Evolutionary conservation across 116 monocot genomes (phyloP).

Genomic region (Trichopus zeylanicus): DNA sequence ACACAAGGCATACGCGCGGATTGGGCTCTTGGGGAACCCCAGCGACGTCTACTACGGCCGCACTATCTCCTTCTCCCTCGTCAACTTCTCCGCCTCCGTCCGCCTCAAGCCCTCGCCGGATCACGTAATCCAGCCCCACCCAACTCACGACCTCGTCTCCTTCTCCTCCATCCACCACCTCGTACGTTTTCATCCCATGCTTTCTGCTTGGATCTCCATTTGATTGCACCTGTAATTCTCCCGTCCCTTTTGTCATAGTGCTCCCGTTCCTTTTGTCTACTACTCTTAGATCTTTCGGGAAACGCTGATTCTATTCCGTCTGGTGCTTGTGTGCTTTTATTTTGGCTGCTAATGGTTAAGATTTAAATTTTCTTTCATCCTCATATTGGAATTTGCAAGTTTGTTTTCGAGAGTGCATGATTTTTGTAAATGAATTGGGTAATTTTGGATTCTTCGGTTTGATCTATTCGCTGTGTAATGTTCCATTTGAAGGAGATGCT

Average conservation of each 20-base stretch:
- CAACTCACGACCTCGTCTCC: slow-evolving; percentile 65
- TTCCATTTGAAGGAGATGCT: no score
- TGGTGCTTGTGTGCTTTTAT: no score
- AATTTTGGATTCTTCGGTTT: no score
- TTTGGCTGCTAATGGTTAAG: no score
- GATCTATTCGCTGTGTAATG: no score
- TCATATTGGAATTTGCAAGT: no score
- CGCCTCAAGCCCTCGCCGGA: slow-evolving; percentile 50
- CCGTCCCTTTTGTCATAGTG: no score
- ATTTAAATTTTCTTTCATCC: no score
- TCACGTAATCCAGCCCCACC: slow-evolving; percentile 82
- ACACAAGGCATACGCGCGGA: slow-evolving; percentile 58
- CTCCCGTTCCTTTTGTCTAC: background rate
- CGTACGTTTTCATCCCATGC: slow-evolving; percentile 11
- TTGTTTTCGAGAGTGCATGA: no score
- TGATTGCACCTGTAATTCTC: background rate
- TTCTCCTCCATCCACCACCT: slow-evolving; percentile 65
- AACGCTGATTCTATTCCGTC: no score
- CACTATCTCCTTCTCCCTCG: slow-evolving; percentile 70
- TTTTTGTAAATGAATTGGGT: no score
- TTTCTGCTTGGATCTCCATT: background rate
- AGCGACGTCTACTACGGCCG: slow-evolving; percentile 85
- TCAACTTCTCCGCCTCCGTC: slow-evolving; percentile 77
- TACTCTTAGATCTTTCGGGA: no score
- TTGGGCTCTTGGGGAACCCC: slow-evolving; percentile 78